A percentile compares a stretch with the other conserved stretches of the same genome.
Conservation (phyloP, 768 basidiomycete genomes). For the Paxillus involutus region DNA sequence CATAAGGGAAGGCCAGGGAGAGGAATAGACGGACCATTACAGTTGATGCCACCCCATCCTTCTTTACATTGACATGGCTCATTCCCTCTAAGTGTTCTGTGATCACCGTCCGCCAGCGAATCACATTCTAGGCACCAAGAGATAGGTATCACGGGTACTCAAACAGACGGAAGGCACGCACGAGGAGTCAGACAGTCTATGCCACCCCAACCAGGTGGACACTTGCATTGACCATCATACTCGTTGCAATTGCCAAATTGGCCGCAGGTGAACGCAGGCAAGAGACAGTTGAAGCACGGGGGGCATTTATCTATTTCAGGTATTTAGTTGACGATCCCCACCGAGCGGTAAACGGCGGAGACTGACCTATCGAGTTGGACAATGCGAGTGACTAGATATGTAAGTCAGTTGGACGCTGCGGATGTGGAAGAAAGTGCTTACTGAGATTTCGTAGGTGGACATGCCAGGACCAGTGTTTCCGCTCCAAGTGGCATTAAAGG, state of each 20-base stretch:
- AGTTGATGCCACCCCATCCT: conserved; percentile 96
- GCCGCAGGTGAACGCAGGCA: conserved; percentile 89
- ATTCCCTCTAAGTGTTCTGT: conserved; percentile 77
- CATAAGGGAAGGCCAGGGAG: background rate
- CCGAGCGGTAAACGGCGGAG: background rate
- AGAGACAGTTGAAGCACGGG: conserved; percentile 94
- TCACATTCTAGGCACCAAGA: conserved; percentile 70
- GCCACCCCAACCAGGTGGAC: conserved; percentile 96
- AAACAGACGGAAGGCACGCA: conserved; percentile 40
- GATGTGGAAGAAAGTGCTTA: conserved; percentile 10
- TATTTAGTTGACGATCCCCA: background rate
- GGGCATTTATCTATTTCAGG: conserved; percentile 57
- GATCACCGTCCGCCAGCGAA: conserved; percentile 87
- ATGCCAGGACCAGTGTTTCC: conserved; percentile 8
- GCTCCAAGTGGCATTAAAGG: conserved; percentile 18
- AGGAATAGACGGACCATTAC: conserved; percentile 70
- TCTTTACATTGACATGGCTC: conserved; percentile 86
- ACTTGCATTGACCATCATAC: conserved; percentile 95
- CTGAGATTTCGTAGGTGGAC: conserved; percentile 26
- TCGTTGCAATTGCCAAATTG: conserved; percentile 90
- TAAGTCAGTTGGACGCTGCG: conserved; percentile 11
- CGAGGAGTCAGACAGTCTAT: conserved; percentile 92
- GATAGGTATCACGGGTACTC: conserved; percentile 2
- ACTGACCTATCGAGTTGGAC: conserved; percentile 16
- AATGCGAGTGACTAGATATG: conserved; percentile 18